Base-by-base conservation (phyloP, 495 filamentous ascomycete genomes). In the Rusavskia elegans region DNA sequence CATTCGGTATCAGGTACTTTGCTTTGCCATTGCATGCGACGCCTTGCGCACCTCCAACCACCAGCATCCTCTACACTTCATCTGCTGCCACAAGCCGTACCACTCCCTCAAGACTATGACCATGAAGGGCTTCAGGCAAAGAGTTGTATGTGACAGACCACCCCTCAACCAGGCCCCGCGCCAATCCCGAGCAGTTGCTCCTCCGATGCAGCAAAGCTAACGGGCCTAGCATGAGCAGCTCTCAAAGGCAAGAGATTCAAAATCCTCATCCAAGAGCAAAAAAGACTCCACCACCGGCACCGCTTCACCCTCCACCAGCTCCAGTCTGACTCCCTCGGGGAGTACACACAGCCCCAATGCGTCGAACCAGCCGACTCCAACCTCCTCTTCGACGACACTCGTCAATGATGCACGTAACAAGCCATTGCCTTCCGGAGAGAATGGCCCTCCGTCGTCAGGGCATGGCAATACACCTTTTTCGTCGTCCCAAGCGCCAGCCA, bases 111-210 rank as follows among this genome's bases (percentile, higher is more conserved):
- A 50, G 48, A 37, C 48, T 39, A 53, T 54, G 54, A 88, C 78
- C 71, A 97, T 98, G 92, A 96, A 95, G 74, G 82, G 87, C 64
- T 95, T 98, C 70, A 84, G 92, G 72, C 87, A 94, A 74, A 84
- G 85, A 84, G 93, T 97, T 73, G 90, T 95, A 76, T 76, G 90
- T 84, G 57, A 53, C 45, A 46, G 8, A 42, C 57, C 58, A 35
- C 10, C 13, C 8, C 32, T 35, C 10, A 35, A 11, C 2, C 32
- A 35, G 6, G 5, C 13, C 32, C 32, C 7, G 2, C 10, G 6
- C 8, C 13, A 35, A 10, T 11, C 9, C 7, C 32, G 6, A 35
- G 32, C 32, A 13, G 9, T 58, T 59, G 51, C 48, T 50, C 14
- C 39, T 37, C 35, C 27, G 44, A 45, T 9, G 37, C 30, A 21